Evolutionary conservation across 129 eudicot genomes (phyloP).

Genomic region (Arctium lappa): DNA sequence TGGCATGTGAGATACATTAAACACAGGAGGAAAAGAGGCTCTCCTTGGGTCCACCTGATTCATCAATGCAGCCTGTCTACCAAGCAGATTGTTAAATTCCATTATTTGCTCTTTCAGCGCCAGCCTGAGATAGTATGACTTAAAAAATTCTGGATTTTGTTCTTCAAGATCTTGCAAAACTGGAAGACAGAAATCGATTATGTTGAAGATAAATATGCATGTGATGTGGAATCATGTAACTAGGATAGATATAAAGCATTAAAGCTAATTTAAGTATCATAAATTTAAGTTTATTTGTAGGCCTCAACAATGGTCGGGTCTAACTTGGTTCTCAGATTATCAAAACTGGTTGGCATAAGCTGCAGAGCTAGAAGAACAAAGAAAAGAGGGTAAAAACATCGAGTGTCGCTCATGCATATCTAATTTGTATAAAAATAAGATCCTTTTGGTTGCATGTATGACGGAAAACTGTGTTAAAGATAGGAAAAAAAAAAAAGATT

Average conservation of each 20-base stretch:
- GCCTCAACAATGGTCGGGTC: no score
- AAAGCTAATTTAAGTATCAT: no score
- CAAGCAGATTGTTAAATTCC: slow-evolving; percentile 51
- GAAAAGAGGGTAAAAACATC: no score
- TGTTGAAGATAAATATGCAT: neutral
- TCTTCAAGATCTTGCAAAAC: slow-evolving; percentile 75
- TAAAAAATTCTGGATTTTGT: slow-evolving; percentile 66
- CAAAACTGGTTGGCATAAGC: no score
- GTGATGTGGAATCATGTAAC: neutral
- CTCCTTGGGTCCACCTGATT: slow-evolving; percentile 27
- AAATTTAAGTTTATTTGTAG: no score
- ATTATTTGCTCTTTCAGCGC: slow-evolving; percentile 54
- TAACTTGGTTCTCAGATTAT: no score
- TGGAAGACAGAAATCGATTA: slow-evolving; percentile 24
- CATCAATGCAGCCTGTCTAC: slow-evolving; percentile 48
- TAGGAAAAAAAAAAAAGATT: neutral
- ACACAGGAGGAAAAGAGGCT: slow-evolving; percentile 25
- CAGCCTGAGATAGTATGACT: slow-evolving; percentile 51
- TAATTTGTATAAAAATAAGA: neutral
- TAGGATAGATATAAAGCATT: neutral
- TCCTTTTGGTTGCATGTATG: neutral
- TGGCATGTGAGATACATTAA: slow-evolving; percentile 44
- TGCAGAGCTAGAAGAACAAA: no score
- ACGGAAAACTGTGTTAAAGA: neutral
- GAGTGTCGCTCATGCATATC: neutral